Evolutionary conservation across 208 protist genomes (phyloP), one percentile per base, ranked within the genome.

Genomic region (Leishmania mexicana): DNA sequence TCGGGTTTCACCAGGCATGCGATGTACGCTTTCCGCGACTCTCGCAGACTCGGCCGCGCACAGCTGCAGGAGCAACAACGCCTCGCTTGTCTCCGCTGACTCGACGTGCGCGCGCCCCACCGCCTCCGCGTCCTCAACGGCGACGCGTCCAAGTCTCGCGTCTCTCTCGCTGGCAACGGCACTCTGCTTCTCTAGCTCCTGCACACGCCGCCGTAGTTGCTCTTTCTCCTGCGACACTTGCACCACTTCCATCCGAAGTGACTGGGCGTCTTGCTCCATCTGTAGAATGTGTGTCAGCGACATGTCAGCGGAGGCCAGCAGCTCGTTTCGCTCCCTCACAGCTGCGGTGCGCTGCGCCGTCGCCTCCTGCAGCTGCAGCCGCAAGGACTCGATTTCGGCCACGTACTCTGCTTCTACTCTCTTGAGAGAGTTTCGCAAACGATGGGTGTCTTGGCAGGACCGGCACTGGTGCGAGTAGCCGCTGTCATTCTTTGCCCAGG

Each of bases 261-360:
- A n/a, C 72, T 79, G 71, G n/a, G 78, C 60, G 74, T 79, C 74
- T 38, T 79, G 82, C 78, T 81, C 78, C 1, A 79, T 65, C 40
- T 47, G 75, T 53, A 78, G 60, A 64, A 24, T 11, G 47, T 70
- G 60, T 45, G 70, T n/a, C 17, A 75, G 28, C 7, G 77, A 72
- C 0, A 31, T 75, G 60, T 85, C 82, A 45, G 74, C 15, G 54
- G 57, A 72, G 13, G 60, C 71, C n/a, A 85, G 77, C 6, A 85
- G 74, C n/a, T 79, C 82, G 49, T 85, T 80, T 28, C 82, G 82
- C 77, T 85, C 82, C 73, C 64, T 74, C 64, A 79, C 51, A 19
- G 82, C 82, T 21, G 76, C 17, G 6, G 73, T 58, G 19, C 82
- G 82, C 65, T 85, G 82, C 19, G 78, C 74, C 35, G 71, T 70